Conservation (phyloP, 2,329 filamentous ascomycete species). For the Diaporthe vexans region DNA sequence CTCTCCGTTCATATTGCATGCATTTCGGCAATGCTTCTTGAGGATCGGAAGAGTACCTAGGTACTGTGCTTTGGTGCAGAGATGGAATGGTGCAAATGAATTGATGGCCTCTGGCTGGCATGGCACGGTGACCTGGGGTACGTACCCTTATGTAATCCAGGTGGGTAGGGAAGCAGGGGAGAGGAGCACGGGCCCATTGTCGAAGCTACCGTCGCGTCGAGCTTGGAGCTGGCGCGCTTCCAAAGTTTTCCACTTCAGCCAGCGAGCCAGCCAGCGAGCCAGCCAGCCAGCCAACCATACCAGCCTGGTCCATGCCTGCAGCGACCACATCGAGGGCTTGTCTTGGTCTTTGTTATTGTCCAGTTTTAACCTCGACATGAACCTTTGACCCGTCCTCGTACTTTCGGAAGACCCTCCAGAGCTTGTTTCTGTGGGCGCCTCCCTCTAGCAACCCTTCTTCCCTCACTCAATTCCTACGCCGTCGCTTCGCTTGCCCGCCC, state of each 20-base stretch:
- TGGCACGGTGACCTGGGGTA: not conserved
- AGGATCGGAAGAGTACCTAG: not conserved
- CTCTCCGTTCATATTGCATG: too few species aligned
- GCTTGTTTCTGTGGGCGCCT: constrained; percentile 15
- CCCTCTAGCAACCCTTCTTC: not conserved
- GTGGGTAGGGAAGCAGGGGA: too few species aligned
- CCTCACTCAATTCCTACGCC: not conserved
- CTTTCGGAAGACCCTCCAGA: constrained; percentile 11
- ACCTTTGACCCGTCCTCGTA: not conserved
- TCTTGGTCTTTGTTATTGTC: constrained; percentile 20
- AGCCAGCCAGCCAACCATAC: constrained; percentile 14
- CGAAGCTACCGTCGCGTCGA: constrained; percentile 29
- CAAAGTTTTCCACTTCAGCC: constrained; percentile 33
- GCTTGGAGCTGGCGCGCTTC: constrained; percentile 28
- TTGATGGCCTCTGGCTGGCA: not conserved
- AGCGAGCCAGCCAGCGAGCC: constrained; percentile 6
- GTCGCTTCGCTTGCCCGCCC: not conserved
- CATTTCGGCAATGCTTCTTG: too few species aligned
- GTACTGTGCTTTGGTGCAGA: not conserved
- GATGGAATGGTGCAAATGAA: not conserved
- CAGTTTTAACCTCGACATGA: constrained; percentile 31
- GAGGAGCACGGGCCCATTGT: constrained; percentile 8
- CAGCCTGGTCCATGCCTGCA: constrained; percentile 32
- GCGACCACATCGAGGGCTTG: constrained; percentile 14
- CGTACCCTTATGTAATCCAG: not conserved